Evolutionary conservation across 2,329 filamentous ascomycete genomes (phyloP), one percentile per base, ranked within the genome.

Genomic region (Passalora sequoiae): DNA sequence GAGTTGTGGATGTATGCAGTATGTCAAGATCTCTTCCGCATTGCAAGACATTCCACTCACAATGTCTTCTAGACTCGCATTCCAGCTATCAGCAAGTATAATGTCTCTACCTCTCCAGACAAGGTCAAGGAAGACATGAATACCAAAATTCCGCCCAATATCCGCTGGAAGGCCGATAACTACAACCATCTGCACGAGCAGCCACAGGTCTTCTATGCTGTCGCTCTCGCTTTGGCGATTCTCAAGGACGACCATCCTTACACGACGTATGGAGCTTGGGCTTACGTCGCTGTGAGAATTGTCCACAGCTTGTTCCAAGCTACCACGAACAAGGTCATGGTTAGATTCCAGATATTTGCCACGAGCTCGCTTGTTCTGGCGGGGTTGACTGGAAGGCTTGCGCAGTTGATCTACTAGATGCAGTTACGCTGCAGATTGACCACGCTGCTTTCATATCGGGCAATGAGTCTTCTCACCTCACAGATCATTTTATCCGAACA

Each of bases 121-220:
- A 67, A 53, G 49, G 39, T 38, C 65, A 60, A 62, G 62, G 3
- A 19, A 7, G 20, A 37, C 7, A 9, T 57, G 44, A 49, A 51
- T 39, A 32, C 38, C 24, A 54, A 53, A 30, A 48, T 57, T 36
- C 55, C 55, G 3, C 40, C 31, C 5, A 3, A 33, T 9, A 24
- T 54, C 21, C 61, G 61, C 43, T 68, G 60, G 59, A 63, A 63
- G 40, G 64, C 63, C 8, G 68, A 70, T 49, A 72, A 72, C 50
- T 71, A 60, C 57, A 68, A 69, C 51, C 62, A 72, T 44, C 56
- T 71, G 37, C 55, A 65, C 43, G 67, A 72, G 56, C 68, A 71
- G 51, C 69, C 69, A 12, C 69, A 66, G 2, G 35, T 47, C 33
- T 37, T 36, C 30, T 47, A 43, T 24, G 44, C 44, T 17, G 35